Base-by-base conservation (phyloP, 1,284 basidiomycete genomes). In the Microstroma glucosiphilum region DNA sequence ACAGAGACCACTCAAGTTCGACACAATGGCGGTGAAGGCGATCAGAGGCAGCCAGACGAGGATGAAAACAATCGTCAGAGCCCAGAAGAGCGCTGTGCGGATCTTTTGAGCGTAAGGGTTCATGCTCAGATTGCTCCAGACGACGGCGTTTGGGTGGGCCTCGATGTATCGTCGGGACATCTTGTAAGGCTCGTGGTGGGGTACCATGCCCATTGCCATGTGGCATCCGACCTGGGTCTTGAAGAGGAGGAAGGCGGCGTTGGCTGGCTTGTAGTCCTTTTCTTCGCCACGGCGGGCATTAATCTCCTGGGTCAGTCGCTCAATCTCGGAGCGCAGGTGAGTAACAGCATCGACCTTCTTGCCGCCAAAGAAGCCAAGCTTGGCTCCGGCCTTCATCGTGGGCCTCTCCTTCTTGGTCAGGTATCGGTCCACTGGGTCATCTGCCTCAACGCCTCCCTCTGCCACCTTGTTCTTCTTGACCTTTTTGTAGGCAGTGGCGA, bases 21-120 rank as follows among this genome's bases (percentile, higher is more conserved):
- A 89, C 62, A 96, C 82, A 42, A 85, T 73, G 83, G 91, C 92
- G 68, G 96, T 87, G 72, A 96, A 91, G 0, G 91, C 79, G 26
- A 81, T 77, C 30, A 75, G 71, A 9, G 69, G 63, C 21, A 58
- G 62, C 87, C 87, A 90, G 26, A 84, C 82, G 48, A 89, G 77
- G 68, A 89, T 86, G 26, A 90, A 80, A 1, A 82, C 87, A 25
- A 85, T 78, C 15, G 84, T 85, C 21, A 83, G 73, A 1, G 79
- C 77, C 83, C 83, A 84, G 9, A 82, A 82, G 57, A 82, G 73
- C 51, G 80, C 69, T 23, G 78, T 81, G 25, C 84, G 81, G 42
- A 92, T 77, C 76, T 86, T 83, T 67, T 86, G 85, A 80, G 96
- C 91, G 76, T 94, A 96, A 0, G 91, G 90, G 77, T 93, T 92